Evolutionary conservation across 2,329 filamentous ascomycete species (phyloP), one percentile per base, ranked within the genome.

Genomic region (Xylogone sp.): DNA sequence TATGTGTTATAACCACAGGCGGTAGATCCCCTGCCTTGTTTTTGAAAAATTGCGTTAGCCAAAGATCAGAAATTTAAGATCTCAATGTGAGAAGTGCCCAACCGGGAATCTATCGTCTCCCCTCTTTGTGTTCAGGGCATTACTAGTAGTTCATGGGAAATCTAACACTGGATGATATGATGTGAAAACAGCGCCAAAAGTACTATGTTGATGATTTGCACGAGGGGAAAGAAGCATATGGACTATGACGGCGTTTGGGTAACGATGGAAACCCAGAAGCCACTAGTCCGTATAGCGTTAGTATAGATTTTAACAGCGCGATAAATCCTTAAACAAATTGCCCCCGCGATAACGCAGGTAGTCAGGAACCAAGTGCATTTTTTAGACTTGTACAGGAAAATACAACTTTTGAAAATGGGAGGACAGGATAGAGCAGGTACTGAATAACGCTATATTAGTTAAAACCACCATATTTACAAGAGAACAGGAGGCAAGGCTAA

Each of bases 401-500:
- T 16, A 16, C 34, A 24, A 31, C 12, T 22, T 39, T 39, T 55
- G 61, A 77, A 61, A 58, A 88, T 87, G 84, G 84, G 84, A 74
- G 84, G 84, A 61, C 71, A 73, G 68, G 80, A 81, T 70, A 81
- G 84, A 79, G 82, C 85, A 75, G 84, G 84, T 83, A 65, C n/a
- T 42, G 72, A 42, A 19, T 10, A 27, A 6, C 10, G 6, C 24
- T 10, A 29, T 20, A 20, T n/a, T 34, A 24, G 27, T 50, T 39
- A 24, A 45, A 42, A 50, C 44, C 45, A 49, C 51, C 48, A 47
- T 47, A 54, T 31, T 56, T 56, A 61, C 55, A 59, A 54, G 57
- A 58, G 47, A 46, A 52, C 57, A 92, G 88, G 87, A 70, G 88
- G 88, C 78, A 92, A 91, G 79, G 83, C 75, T 62, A 90, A 91